Conservation (phyloP, 2,329 filamentous ascomycete genomes). For the Paracamarosporium sp. region DNA sequence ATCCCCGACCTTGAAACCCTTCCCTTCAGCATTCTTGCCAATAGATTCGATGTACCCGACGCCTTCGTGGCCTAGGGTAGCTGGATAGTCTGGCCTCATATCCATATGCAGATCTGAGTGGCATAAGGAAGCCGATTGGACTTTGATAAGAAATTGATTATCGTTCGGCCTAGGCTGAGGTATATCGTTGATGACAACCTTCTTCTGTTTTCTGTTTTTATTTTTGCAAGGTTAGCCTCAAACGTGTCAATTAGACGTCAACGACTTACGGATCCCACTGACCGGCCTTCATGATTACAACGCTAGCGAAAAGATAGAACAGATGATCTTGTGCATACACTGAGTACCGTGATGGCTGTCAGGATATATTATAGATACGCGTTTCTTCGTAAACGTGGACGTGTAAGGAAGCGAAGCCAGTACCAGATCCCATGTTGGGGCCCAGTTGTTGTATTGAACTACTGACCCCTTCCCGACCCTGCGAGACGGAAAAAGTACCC, state of each 20-base stretch:
- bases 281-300: conserved; percentile 34
- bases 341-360: conserved; percentile 22
- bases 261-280: conserved; percentile 35
- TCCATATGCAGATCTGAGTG: conserved; percentile 36
- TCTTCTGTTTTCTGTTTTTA: conserved; percentile 26
- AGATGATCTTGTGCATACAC: not conserved
- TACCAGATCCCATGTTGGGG: not conserved
- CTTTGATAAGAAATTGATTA: conserved; percentile 39
- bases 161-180: conserved; percentile 27
- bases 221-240: not conserved
- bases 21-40: conserved; percentile 37
- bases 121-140: conserved; percentile 39
- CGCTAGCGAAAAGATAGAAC: too few species aligned
- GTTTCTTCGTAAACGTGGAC: not conserved
- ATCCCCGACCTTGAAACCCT: conserved; percentile 53
- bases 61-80: conserved; percentile 56
- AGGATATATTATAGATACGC: not conserved
- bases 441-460: not conserved
- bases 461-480: conserved; percentile 3
- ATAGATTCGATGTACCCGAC: conserved; percentile 53
- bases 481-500: conserved; percentile 15
- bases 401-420: not conserved
- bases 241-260: not conserved
- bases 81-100: conserved; percentile 32
- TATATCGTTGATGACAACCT: conserved; percentile 38